Conservation (phyloP, 495 filamentous ascomycete species). For the Penicillium canescens region DNA sequence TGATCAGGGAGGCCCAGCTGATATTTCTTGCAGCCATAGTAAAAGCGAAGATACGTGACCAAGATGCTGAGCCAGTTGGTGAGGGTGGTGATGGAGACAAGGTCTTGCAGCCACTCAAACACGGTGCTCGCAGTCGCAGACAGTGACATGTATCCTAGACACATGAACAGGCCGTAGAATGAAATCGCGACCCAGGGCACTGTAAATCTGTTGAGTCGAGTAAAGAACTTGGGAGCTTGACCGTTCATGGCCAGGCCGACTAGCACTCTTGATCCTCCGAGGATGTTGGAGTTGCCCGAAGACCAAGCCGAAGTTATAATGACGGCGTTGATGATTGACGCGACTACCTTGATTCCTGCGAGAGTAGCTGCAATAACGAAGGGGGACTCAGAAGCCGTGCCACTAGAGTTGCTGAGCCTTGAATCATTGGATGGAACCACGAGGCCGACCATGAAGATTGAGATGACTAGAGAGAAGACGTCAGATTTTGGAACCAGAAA, state of each 20-base stretch:
- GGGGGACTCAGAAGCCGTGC: constrained; percentile 50
- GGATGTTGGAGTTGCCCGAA: constrained; percentile 52
- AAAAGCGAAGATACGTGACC: constrained; percentile 56
- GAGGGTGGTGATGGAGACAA: constrained; percentile 51
- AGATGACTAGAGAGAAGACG: too few species aligned
- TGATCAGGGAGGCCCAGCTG: constrained; percentile 45
- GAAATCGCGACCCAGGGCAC: constrained; percentile 38
- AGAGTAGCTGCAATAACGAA: constrained; percentile 52
- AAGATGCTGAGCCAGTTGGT: constrained; percentile 55
- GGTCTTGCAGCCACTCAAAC: constrained; percentile 52
- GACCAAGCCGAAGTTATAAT: constrained; percentile 72
- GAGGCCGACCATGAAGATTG: constrained; percentile 53
- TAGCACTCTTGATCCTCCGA: constrained; percentile 54
- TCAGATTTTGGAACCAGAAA: too few species aligned
- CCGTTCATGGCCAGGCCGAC: constrained; percentile 40
- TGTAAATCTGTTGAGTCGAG: constrained; percentile 26
- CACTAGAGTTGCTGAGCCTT: constrained; percentile 40
- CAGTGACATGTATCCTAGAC: constrained; percentile 27
- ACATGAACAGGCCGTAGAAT: constrained; percentile 17
- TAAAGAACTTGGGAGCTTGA: constrained; percentile 34
- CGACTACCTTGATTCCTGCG: constrained; percentile 55
- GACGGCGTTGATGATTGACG: constrained; percentile 67
- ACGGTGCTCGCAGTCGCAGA: constrained; percentile 15
- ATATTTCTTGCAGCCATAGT: constrained; percentile 51
- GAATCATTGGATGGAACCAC: constrained; percentile 54